Conservation (phyloP, 108 stramenopile species). For the Cyclotella cryptica region DNA sequence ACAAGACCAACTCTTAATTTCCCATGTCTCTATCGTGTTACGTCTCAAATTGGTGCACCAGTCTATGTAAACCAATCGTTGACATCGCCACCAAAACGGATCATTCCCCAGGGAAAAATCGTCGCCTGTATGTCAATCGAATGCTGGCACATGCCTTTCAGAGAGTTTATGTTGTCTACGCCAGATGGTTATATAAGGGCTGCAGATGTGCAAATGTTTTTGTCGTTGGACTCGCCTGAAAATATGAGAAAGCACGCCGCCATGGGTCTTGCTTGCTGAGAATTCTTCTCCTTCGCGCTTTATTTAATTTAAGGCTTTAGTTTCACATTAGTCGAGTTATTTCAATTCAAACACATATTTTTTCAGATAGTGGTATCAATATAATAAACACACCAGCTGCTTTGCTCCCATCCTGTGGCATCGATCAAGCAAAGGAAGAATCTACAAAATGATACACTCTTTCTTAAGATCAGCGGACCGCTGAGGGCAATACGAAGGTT, state of each 20-base stretch:
- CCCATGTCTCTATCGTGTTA: conserved; percentile 49
- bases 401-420: neutral
- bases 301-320: no score
- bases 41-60: conserved; percentile 22
- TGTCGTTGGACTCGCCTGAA: neutral
- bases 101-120: conserved; percentile 41
- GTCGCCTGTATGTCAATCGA: conserved; percentile 34
- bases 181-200: conserved; percentile 39
- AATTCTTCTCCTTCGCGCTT: no score
- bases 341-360: neutral
- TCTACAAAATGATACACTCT: conserved; percentile 20
- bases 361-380: neutral
- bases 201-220: conserved; percentile 33
- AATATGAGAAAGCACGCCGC: no score
- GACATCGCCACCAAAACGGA: conserved; percentile 8
- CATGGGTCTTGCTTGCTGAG: neutral
- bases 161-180: conserved; percentile 30
- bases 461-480: conserved; percentile 45
- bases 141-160: conserved; percentile 31
- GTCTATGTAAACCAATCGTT: conserved; percentile 18
- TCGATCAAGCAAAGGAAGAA: no score
- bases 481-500: conserved; percentile 61
- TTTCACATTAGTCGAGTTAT: no score
- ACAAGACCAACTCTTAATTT: conserved; percentile 17
- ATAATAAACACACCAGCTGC: neutral